Percentiles rank a stretch among this genome's conserved stretches.
Evolutionary conservation across 1,284 basidiomycete genomes (phyloP).

Genomic region (Tausonia pullulans): DNA sequence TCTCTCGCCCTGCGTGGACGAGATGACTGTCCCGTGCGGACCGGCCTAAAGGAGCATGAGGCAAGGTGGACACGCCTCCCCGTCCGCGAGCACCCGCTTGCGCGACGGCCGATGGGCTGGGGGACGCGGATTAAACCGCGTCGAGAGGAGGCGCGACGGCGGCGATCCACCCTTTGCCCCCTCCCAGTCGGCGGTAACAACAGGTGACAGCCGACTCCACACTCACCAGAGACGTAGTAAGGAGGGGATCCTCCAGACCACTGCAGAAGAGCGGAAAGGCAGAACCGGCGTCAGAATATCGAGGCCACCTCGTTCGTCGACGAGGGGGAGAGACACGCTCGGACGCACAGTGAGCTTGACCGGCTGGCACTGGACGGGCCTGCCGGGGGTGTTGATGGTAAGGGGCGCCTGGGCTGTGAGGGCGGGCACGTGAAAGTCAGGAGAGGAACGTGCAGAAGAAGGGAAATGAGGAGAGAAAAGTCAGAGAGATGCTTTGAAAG

Average conservation of each 20-base stretch:
- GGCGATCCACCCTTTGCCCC: neutral
- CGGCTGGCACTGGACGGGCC: neutral
- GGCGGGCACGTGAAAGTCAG: no score
- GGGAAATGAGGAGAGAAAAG: no score
- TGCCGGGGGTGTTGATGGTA: slow-evolving; percentile 1
- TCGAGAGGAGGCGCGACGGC: neutral
- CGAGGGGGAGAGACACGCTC: no score
- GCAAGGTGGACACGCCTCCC: no score
- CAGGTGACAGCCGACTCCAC: neutral
- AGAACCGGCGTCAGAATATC: neutral
- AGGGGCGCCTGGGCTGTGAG: slow-evolving; percentile 1
- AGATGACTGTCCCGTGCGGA: no score
- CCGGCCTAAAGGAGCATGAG: no score
- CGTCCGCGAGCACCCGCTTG: slow-evolving; percentile 42
- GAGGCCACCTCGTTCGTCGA: neutral
- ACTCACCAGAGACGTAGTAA: neutral
- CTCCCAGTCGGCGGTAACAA: neutral
- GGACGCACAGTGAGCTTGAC: neutral
- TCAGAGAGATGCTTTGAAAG: neutral
- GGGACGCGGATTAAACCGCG: neutral
- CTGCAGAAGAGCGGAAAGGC: neutral
- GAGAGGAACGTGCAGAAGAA: no score
- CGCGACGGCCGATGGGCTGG: slow-evolving; percentile 38
- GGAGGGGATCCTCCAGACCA: neutral
- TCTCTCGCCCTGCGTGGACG: no score